Percentiles rank a stretch among this genome's conserved stretches.
These are phyloP conservation scores for Cymbidium sinense DNA, from an alignment of 106 monocot species.

Conservation along the genomic window DNA sequence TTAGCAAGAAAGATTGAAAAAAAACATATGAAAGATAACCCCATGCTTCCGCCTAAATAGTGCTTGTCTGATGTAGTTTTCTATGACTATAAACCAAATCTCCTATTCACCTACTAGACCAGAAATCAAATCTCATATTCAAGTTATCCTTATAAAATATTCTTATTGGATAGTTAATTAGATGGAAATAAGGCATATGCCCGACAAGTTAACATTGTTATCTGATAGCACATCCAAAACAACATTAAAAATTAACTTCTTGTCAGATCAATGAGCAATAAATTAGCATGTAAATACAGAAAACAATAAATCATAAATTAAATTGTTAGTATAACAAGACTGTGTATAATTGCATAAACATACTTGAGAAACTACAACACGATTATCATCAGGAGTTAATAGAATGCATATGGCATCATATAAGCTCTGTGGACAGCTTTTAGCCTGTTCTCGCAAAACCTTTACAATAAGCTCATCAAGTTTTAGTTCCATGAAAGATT, in stretches of 20 bases:
- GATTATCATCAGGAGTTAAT: slow-evolving; percentile 84
- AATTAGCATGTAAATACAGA: neutral
- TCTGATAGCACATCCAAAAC: neutral
- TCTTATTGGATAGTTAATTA: neutral
- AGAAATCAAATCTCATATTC: neutral
- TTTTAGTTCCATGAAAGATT: slow-evolving; percentile 78
- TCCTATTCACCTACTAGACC: too few relatives aligned
- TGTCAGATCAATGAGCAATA: neutral
- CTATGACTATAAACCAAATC: too few relatives aligned
- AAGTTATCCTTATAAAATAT: neutral
- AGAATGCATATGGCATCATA: slow-evolving; percentile 83
- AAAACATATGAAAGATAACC: neutral
- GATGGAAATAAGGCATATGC: neutral
- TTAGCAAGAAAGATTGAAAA: neutral
- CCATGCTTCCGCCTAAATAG: neutral
- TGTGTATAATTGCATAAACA: slow-evolving; percentile 18
- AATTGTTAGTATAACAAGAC: neutral
- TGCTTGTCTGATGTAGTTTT: neutral
- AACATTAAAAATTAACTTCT: neutral
- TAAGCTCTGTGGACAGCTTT: slow-evolving; percentile 38
- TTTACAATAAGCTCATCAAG: slow-evolving; percentile 62
- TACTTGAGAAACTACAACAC: slow-evolving; percentile 95
- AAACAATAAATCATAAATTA: neutral
- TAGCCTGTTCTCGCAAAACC: slow-evolving; percentile 32
- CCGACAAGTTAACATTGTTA: neutral